A percentile compares a stretch with the other conserved stretches of the same genome.
These are phyloP conservation scores for Lentinus tigrinus DNA, from an alignment of 768 basidiomycete species.

Conservation along the genomic window DNA sequence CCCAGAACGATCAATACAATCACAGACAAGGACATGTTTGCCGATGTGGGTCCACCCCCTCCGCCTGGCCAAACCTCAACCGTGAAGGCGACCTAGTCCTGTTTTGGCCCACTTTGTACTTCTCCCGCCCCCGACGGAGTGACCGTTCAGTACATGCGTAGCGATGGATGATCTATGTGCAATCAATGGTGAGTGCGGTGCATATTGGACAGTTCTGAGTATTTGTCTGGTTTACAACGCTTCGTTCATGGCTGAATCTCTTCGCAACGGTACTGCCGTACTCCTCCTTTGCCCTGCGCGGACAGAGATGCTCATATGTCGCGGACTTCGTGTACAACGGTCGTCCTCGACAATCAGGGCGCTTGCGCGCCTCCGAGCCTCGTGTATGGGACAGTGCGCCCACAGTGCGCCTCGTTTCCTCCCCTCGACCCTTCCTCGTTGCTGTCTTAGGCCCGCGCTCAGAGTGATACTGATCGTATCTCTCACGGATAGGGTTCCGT, in stretches of 20 bases:
- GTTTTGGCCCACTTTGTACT: not conserved
- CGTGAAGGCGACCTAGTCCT: not conserved
- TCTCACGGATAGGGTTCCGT: not conserved
- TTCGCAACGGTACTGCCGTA: not conserved
- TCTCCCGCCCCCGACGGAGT: not conserved
- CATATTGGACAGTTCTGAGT: not conserved
- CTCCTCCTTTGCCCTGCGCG: not conserved
- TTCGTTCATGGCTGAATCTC: not conserved
- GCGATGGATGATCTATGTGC: too few species aligned
- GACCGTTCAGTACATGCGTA: not conserved
- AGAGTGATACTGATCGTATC: not conserved
- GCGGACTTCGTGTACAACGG: not conserved
- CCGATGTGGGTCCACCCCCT: not conserved
- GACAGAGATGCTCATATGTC: too few species aligned
- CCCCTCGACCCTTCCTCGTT: conserved; percentile 8
- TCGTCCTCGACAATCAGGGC: not conserved
- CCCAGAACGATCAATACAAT: not conserved
- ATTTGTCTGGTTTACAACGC: not conserved
- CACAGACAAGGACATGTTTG: not conserved
- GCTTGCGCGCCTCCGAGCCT: conserved; percentile 7
- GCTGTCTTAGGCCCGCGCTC: conserved; percentile 4
- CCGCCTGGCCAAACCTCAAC: not conserved
- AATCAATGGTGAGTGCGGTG: not conserved
- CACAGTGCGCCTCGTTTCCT: conserved; percentile 16
- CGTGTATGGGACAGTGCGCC: conserved; percentile 9